Evolutionary conservation across 2,329 filamentous ascomycete species (phyloP), one percentile per base, ranked within the genome.

Genomic region (Byssoonygena ceratinophila): DNA sequence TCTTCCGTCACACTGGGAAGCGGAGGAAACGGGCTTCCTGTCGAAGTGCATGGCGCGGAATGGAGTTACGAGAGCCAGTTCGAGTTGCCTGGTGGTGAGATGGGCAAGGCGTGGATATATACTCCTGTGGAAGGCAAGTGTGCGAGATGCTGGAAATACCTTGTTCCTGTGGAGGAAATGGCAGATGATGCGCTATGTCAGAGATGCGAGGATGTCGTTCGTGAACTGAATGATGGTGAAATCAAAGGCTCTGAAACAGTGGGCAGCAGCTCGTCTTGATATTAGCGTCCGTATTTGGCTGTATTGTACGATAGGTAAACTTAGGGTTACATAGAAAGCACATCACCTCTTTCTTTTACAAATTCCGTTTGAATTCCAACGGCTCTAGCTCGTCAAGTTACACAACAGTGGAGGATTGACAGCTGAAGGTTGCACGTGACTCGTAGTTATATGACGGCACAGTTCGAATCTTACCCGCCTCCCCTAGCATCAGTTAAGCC

Each of bases 91-190:
- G 60, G 59, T 52, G 68, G 64, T 14, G 54, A 57, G 4, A 62
- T 60, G 49, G 70, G 68, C 2, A 63, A 53, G 2, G 68, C 66
- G 3, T 63, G 68, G 61, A 66, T 74, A 18, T 72, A 74, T 57
- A 65, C 76, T 8, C 76, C 82, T 0, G 66, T 66, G 12, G 68
- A 71, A 11, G 70, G 75, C 44, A 98, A 97, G 68, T 98, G 92
- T 66, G 76, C 80, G 0, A 76, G 92, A 47, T 98, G 92, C 70
- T 98, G 92, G 92, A 80, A 85, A 56, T 94, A 87, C 66, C 76
- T 85, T 22, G 82, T 85, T n/a, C 73, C 77, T 37, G 9, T 54
- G 18, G 59, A 66, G 41, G 40, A 59, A 3, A 49, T 58, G 47
- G 57, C 59, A n/a, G 76, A 83, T 59, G 80, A 85, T 16, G 67